A percentile compares a stretch with the other conserved stretches of the same genome.
Evolutionary conservation across 2,329 filamentous ascomycete species (phyloP).

Genomic region (Proliferodiscus dingleyae): DNA sequence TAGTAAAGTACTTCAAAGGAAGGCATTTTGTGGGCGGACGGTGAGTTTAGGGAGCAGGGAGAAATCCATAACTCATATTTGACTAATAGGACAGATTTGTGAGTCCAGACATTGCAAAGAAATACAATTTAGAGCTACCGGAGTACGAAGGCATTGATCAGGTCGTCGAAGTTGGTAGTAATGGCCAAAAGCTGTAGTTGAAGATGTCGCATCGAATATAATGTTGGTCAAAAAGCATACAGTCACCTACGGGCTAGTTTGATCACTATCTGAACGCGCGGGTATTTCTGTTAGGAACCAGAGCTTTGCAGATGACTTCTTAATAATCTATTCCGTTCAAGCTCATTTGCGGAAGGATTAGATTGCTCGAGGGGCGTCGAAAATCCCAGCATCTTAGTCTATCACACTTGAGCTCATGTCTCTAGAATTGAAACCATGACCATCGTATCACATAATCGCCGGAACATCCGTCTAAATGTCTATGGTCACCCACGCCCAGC

Average conservation of each 20-base stretch:
- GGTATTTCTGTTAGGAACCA: too few relatives aligned
- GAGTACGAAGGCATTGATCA: slow-evolving; percentile 84
- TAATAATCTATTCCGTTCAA: too few relatives aligned
- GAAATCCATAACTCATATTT: too few relatives aligned
- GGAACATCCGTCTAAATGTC: too few relatives aligned
- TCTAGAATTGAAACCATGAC: too few relatives aligned
- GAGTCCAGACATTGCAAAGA: slow-evolving; percentile 69
- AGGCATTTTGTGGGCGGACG: slow-evolving; percentile 89
- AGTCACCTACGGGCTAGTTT: too few relatives aligned
- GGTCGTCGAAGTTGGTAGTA: slow-evolving; percentile 66
- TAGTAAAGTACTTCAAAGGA: slow-evolving; percentile 77
- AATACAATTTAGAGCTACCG: slow-evolving; percentile 81
- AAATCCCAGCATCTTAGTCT: too few relatives aligned
- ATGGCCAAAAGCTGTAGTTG: slow-evolving; percentile 47
- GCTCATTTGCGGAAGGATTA: not conserved
- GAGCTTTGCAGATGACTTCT: too few relatives aligned
- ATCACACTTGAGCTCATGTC: too few relatives aligned
- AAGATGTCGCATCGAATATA: not conserved
- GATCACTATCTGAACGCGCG: not conserved
- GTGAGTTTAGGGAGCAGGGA: slow-evolving; percentile 35
- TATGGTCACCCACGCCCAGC: too few relatives aligned
- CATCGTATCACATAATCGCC: too few relatives aligned
- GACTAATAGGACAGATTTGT: slow-evolving; percentile 63
- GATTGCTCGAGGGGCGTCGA: not conserved
- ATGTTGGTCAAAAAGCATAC: not conserved